phyloP scores from a whole-genome alignment of 768 basidiomycete genomes.

The Pulveroboletus sp. region DNA sequence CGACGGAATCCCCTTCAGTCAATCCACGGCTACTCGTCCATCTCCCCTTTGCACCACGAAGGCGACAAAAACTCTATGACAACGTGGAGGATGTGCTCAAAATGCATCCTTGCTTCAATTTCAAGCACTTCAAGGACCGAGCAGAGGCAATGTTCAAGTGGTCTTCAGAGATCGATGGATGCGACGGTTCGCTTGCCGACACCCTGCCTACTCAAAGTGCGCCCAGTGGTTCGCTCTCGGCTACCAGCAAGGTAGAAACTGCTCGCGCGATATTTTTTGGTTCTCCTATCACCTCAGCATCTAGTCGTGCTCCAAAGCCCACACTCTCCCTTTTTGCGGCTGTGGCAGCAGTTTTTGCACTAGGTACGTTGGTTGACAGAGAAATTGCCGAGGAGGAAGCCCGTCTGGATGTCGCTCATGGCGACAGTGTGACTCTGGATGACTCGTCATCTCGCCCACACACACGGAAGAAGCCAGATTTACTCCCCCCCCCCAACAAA shows the following conservation, averaged over 20 bases:
- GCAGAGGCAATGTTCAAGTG: conserved; percentile 41
- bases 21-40: conserved; percentile 35
- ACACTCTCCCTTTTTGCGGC: conserved; percentile 50
- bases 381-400: conserved; percentile 26
- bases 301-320: conserved; percentile 15
- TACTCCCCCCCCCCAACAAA: conserved; percentile 11
- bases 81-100: conserved; percentile 40
- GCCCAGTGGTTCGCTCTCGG: conserved; percentile 16
- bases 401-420: conserved; percentile 20
- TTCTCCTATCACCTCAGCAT: conserved; percentile 5
- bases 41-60: conserved; percentile 37
- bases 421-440: conserved; percentile 15
- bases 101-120: conserved; percentile 48
- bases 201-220: conserved; percentile 29
- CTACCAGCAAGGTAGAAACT: conserved; percentile 20
- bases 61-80: conserved; percentile 35
- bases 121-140: conserved; percentile 43
- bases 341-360: conserved; percentile 53
- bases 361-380: conserved; percentile 45
- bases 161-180: conserved; percentile 31
- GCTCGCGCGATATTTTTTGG: conserved; percentile 33
- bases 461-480: conserved; percentile 21
- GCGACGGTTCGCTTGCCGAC: conserved; percentile 12
- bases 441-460: conserved; percentile 24
- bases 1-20: conserved; percentile 28